phyloP scores from a whole-genome alignment of 257 asterid genomes.

The Plantago ovata region DNA sequence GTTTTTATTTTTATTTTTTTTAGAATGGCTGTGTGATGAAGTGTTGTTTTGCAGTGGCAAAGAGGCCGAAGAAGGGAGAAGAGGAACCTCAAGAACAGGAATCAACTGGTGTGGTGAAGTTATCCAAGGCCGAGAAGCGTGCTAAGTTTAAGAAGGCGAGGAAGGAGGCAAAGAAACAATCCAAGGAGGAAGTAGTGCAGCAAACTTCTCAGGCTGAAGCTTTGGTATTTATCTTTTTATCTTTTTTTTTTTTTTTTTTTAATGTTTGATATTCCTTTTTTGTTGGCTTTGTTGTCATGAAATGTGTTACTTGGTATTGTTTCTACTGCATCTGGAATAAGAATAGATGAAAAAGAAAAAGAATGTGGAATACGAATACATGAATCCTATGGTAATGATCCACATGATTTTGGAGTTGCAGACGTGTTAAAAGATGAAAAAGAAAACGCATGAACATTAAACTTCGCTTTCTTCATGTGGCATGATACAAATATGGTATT shows the following conservation, averaged over 20 bases:
- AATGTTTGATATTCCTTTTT: too few species aligned
- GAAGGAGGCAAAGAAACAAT: constrained; percentile 85
- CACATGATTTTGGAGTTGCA: too few species aligned
- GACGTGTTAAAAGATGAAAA: too few species aligned
- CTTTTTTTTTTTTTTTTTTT: too few species aligned
- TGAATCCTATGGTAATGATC: too few species aligned
- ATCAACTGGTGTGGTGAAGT: constrained; percentile 37
- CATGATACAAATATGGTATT: too few species aligned
- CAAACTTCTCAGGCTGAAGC: constrained; percentile 71
- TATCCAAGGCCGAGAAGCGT: constrained; percentile 75
- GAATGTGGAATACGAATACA: too few species aligned
- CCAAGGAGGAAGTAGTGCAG: constrained; percentile 57
- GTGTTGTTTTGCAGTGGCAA: constrained; percentile 33
- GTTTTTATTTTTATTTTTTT: background rate
- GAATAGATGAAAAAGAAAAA: too few species aligned
- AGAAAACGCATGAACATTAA: too few species aligned
- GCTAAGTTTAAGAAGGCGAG: constrained; percentile 65
- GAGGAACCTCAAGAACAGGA: constrained; percentile 43
- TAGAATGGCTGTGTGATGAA: background rate
- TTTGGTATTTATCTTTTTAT: constrained; percentile 39
- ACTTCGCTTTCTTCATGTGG: too few species aligned
- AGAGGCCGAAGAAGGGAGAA: constrained; percentile 43
- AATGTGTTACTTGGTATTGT: background rate
- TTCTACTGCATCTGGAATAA: background rate
- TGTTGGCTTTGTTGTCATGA: constrained; percentile 2